Conservation (phyloP, 176 grass and related monocot species). For the Chrysopogon serrulatus region DNA sequence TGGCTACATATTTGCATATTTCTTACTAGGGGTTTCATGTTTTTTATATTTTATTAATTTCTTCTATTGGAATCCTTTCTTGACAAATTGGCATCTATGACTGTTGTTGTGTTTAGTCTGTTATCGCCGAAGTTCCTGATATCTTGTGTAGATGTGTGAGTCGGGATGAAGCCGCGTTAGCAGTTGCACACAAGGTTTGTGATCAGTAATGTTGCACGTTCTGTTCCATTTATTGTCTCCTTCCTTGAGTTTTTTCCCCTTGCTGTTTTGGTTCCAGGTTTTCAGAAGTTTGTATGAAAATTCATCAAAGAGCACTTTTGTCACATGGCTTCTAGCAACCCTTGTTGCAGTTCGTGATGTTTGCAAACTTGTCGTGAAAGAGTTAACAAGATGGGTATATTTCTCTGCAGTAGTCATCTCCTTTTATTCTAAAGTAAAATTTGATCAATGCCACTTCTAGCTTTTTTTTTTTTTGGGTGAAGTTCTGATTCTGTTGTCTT, state of each 20-base stretch:
- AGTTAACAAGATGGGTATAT: constrained; percentile 93
- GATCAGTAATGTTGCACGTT: constrained; percentile 8
- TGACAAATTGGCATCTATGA: constrained; percentile 11
- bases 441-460: neutral
- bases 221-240: neutral
- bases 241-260: neutral
- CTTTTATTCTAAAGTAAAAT: constrained; percentile 33
- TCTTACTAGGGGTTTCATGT: neutral
- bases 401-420: neutral
- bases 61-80: neutral
- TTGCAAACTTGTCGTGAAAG: constrained; percentile 81
- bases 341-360: constrained; percentile 76
- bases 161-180: constrained; percentile 82
- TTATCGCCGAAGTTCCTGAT: constrained; percentile 84
- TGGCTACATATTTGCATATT: neutral
- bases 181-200: constrained; percentile 76
- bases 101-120: constrained; percentile 53
- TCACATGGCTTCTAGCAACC: constrained; percentile 68
- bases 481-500: neutral
- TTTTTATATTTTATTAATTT: neutral
- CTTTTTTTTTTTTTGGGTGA: neutral
- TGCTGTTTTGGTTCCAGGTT: constrained; percentile 47
- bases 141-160: constrained; percentile 83
- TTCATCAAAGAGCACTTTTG: constrained; percentile 51
- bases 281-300: constrained; percentile 90